Base-by-base conservation (phyloP, 495 filamentous ascomycete species). In the Penicillium cataractarum region DNA sequence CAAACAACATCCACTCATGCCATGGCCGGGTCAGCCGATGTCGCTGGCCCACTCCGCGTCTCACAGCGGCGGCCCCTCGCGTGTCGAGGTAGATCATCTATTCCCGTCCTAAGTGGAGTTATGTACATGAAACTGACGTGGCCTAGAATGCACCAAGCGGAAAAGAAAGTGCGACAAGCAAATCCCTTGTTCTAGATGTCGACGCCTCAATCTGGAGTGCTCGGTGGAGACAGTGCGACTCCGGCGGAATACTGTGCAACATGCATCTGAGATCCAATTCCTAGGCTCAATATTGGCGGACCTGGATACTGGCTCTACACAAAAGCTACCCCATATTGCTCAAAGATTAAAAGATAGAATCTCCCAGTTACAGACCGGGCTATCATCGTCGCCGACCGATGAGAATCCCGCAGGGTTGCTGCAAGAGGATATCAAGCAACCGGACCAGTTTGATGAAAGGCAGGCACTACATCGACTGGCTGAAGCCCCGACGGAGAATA, bases 161-260 rank as follows among this genome's bases (percentile, higher is more conserved):
- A 75, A 75, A 42, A 62, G 73, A 26, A 73, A 75, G 57, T 73
- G 73, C 57, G 71, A 73, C 56, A 73, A 75, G 48, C 65, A 73
- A 37, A 63, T 67, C 33, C 73, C 73, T 0, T 75, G 73, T 37
- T 65, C 73, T 17, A 66, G 73, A 48, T 75, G 73, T 27, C 55
- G 67, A 49, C 67, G 71, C 15, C 55, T 73, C 5, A 70, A 72
- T 37, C 44, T 75, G 26, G 58, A 71, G 19, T 75, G 73, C 49
- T 72, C 71, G 7, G 66, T 70, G 48, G 73, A 75, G 60, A 57
- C 69, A 2, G 73, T 73, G 10, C 73, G 69, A 19, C 49, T 75
- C 17, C 63, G 71, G 37, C 65, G 69, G 9, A 69, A 68, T 19
- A 63, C 63, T 3, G 63, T 67, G 59, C 73, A 70, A 52, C 69